Base-by-base conservation (phyloP, 2,329 filamentous ascomycete species). In the Exophiala alcalophila region DNA sequence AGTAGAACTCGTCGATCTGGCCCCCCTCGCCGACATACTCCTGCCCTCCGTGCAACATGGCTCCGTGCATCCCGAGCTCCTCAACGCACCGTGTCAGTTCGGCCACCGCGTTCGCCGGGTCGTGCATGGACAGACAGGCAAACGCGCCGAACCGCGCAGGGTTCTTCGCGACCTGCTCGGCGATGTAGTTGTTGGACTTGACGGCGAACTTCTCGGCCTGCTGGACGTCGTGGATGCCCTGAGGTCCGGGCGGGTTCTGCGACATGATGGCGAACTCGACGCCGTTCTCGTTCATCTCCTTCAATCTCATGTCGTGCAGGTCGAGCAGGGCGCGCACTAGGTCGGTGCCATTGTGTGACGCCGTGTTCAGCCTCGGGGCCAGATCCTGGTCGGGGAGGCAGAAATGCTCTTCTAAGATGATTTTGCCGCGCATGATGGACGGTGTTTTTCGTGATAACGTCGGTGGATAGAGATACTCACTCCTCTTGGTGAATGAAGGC, bases 1-100 rank as follows among this genome's bases (percentile, higher is more conserved):
- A 83, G 63, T 81, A 83, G 57, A 81, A 63, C n/a, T n/a, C n/a
- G n/a, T n/a, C n/a, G 66, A 78, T 74, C 12, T 71, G 70, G 41
- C 80, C 75, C 19, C 78, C 78, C 5, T 79, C 73, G 3, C 50
- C 42, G 3, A 76, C 78, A 10, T 74, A 69, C 19, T 73, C 71
- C 56, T 83, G 80, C 2, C 70, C 76, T 55, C 81, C 76, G 54
- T 80, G 80, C 30, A 83, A 68, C 4, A 83, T 62, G 4, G 71
- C 77, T 2, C 80, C 79, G 44, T 77, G 71, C 64, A 83, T 81
- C n/a, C 78, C 77, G 35, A 69, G 54, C 4, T 53, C 57, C 4
- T 53, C 57, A 5, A 83, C 73, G 35, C 72, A 76, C 42, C 64
- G 61, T n/a, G 59, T 58, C 30, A 67, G 59, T 40, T 67, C 64